A percentile compares a stretch with the other conserved stretches of the same genome.
Conservation (phyloP, 768 basidiomycete species). For the Leccinum olivaceopallidum region DNA sequence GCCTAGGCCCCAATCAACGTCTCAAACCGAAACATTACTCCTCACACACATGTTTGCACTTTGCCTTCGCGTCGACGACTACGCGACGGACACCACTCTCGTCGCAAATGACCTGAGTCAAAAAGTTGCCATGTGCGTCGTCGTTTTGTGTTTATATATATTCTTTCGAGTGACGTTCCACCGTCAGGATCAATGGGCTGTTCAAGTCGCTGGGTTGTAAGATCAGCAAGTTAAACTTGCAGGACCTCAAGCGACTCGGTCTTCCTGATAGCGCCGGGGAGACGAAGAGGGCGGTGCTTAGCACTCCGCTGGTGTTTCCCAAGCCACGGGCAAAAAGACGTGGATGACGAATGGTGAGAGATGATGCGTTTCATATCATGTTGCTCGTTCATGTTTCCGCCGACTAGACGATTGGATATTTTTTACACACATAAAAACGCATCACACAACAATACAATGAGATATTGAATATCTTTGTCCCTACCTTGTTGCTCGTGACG, state of each 20-base stretch:
- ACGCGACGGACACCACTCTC: constrained; percentile 62
- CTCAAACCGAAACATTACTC: constrained; percentile 68
- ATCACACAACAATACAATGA: not conserved
- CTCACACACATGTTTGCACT: constrained; percentile 80
- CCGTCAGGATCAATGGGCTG: constrained; percentile 56
- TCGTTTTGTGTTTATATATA: not conserved
- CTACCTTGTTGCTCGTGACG: not conserved
- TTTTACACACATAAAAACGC: not conserved
- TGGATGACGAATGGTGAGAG: constrained; percentile 10
- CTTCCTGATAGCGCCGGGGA: constrained; percentile 62
- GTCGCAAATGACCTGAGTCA: constrained; percentile 78
- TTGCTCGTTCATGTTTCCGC: not conserved
- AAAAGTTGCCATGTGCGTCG: constrained; percentile 59
- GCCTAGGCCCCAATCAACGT: constrained; percentile 53
- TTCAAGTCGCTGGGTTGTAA: constrained; percentile 85
- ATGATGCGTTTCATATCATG: not conserved
- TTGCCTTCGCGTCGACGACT: constrained; percentile 78
- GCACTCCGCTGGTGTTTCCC: constrained; percentile 80
- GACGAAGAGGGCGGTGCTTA: constrained; percentile 71
- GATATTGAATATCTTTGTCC: not conserved
- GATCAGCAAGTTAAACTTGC: constrained; percentile 52
- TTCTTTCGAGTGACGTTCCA: constrained; percentile 2
- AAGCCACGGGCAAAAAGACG: constrained; percentile 48
- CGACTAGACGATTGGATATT: not conserved
- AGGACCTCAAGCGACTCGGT: constrained; percentile 70